Base-by-base conservation (phyloP, 2,329 filamentous ascomycete genomes). In the Helotiales sp. region DNA sequence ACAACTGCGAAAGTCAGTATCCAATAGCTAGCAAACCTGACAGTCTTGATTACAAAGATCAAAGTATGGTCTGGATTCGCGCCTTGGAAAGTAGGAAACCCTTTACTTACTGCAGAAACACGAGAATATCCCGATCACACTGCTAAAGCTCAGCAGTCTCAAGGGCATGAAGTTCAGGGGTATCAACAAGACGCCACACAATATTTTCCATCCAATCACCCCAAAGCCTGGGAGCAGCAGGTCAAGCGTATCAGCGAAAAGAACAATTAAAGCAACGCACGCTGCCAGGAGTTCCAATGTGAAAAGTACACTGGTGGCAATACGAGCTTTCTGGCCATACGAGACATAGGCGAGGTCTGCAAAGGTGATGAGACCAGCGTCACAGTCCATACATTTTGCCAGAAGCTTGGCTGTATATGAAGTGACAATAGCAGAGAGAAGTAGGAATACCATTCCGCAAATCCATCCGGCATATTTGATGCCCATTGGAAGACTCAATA, bases 311-410 rank as follows among this genome's bases (percentile, higher is more conserved):
- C 91, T 96, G 7, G 91, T 93, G 29, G 89, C 82, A 31, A 96
- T 78, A 33, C 93, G 87, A 33, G 92, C 93, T 57, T 84, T 87
- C 15, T 86, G 83, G 8, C 93, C 93, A 72, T 96, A 97, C 19
- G 91, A 93, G 65, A 96, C 88, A 69, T 89, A 97, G 1, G 93
- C 95, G 48, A 98, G 79, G 70, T 98, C 93, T 31, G 93, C 95
- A 73, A 97, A 98, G 2, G 93, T 97, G 67, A 97, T 92, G 63
- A 97, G 84, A 51, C 85, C 90, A 59, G 82, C 83, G 74, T 97
- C 91, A 22, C 91, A 83, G 65, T 96, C 88, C 77, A 97, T 87
- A 72, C 93, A 98, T 72, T 89, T 93, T 27, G 91, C 89, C 33
- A 97, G 79, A 12, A 97, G 76, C 66, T 85, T 89, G 12, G 91